A percentile compares a stretch with the other conserved stretches of the same genome.
Conservation (phyloP, 768 basidiomycete genomes). For the Lactarius akahatsu region DNA sequence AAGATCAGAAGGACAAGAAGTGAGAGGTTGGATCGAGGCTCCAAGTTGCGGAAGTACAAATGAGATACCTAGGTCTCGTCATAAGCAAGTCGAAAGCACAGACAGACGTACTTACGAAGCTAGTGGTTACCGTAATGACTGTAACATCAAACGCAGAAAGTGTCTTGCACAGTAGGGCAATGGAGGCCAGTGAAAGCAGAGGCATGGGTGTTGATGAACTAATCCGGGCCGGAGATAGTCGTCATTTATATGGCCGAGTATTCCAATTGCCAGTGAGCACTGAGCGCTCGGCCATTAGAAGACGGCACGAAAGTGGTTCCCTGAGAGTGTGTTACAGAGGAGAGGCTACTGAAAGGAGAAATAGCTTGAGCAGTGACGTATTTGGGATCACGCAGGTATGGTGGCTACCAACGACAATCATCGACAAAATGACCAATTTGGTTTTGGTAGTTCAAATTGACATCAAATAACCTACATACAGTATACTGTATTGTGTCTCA, state of each 20-base stretch:
- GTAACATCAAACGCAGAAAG: background rate
- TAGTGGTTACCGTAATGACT: background rate
- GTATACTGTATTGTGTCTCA: no score
- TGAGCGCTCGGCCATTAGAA: background rate
- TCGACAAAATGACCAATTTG: no score
- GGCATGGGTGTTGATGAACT: slow-evolving; percentile 5
- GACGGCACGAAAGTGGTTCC: background rate
- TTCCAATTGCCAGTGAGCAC: no score
- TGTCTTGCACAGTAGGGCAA: background rate
- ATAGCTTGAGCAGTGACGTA: no score
- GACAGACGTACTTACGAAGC: background rate
- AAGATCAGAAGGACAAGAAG: slow-evolving; percentile 7
- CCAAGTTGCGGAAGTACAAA: slow-evolving; percentile 12
- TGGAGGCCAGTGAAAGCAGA: background rate
- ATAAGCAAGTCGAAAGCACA: background rate
- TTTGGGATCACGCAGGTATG: no score
- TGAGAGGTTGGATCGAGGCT: slow-evolving; percentile 8
- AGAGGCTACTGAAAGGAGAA: no score
- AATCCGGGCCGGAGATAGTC: background rate
- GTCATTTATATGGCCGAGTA: background rate
- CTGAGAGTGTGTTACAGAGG: no score
- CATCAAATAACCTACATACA: no score
- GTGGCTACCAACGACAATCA: no score
- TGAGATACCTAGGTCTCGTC: background rate
- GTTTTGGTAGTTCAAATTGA: no score